Percentiles rank a stretch among this genome's conserved stretches.
Evolutionary conservation across 2,329 filamentous ascomycete genomes (phyloP).

Genomic region (Claviceps capensis): DNA sequence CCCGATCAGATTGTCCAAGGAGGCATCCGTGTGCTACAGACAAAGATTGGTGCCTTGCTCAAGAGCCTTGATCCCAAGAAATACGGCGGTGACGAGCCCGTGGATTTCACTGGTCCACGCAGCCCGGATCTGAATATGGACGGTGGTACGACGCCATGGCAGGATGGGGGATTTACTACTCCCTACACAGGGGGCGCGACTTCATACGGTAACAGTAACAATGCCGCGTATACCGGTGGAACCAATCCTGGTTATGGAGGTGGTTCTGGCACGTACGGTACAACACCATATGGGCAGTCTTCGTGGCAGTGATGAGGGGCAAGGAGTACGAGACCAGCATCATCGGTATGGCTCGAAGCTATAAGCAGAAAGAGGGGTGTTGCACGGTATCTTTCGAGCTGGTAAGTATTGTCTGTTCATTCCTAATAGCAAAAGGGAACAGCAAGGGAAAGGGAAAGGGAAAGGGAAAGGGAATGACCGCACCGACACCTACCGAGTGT

Average conservation of each 20-base stretch:
- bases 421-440: not conserved
- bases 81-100: constrained; percentile 42
- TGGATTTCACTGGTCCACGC: constrained; percentile 48
- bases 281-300: constrained; percentile 32
- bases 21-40: constrained; percentile 77
- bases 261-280: constrained; percentile 29
- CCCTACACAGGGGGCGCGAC: constrained; percentile 49
- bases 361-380: not conserved
- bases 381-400: constrained; percentile 1
- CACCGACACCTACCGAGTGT: not conserved
- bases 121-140: constrained; percentile 52
- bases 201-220: constrained; percentile 49
- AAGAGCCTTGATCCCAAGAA: constrained; percentile 34
- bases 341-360: not conserved
- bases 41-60: constrained; percentile 76
- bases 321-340: constrained; percentile 1
- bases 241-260: constrained; percentile 55
- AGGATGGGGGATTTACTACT: constrained; percentile 54
- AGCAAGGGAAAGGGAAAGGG: not conserved
- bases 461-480: not conserved
- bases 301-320: constrained; percentile 29
- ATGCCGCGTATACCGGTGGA: constrained; percentile 53
- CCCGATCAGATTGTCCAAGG: constrained; percentile 82
- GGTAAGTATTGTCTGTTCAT: constrained; percentile 1
- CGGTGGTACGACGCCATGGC: constrained; percentile 40